A percentile compares a stretch with the other conserved stretches of the same genome.
These are phyloP conservation scores for Penicillium subrubescens DNA, from an alignment of 495 filamentous ascomycete species.

Conservation along the genomic window DNA sequence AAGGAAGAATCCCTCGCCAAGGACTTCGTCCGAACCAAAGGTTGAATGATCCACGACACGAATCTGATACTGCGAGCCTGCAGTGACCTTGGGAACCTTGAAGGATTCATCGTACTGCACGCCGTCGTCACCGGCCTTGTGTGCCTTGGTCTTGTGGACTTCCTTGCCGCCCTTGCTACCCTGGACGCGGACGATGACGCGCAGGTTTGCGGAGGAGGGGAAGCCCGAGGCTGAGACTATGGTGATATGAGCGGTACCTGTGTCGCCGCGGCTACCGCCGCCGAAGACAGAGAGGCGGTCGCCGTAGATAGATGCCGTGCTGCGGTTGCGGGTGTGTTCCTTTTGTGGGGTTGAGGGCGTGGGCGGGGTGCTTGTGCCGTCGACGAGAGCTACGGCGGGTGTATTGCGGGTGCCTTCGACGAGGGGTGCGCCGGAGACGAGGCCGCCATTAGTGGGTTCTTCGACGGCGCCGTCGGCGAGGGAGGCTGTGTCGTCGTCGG, in stretches of 20 bases:
- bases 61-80: constrained; percentile 85
- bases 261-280: constrained; percentile 53
- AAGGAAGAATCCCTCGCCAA: constrained; percentile 87
- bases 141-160: constrained; percentile 81
- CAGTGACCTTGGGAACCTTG: constrained; percentile 68
- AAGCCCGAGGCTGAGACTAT: constrained; percentile 79
- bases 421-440: neutral
- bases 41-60: constrained; percentile 80
- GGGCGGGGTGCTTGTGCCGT: constrained; percentile 34
- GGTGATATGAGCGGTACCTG: constrained; percentile 78
- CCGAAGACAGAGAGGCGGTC: constrained; percentile 52
- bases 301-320: constrained; percentile 58
- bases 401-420: constrained; percentile 41
- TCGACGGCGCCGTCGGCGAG: constrained; percentile 17
- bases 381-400: constrained; percentile 35
- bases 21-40: constrained; percentile 74
- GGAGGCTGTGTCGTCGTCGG: constrained; percentile 55
- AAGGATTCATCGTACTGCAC: constrained; percentile 78
- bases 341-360: constrained; percentile 37
- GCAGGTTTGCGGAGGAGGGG: constrained; percentile 76
- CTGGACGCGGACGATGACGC: constrained; percentile 70
- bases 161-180: constrained; percentile 69
- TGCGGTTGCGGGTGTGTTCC: constrained; percentile 66
- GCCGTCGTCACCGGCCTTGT: constrained; percentile 60
- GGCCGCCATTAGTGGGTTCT: constrained; percentile 38